Percentiles rank a stretch among this genome's conserved stretches.
Conservation (phyloP, 163 green algal genomes). For the Volvox carteri region DNA sequence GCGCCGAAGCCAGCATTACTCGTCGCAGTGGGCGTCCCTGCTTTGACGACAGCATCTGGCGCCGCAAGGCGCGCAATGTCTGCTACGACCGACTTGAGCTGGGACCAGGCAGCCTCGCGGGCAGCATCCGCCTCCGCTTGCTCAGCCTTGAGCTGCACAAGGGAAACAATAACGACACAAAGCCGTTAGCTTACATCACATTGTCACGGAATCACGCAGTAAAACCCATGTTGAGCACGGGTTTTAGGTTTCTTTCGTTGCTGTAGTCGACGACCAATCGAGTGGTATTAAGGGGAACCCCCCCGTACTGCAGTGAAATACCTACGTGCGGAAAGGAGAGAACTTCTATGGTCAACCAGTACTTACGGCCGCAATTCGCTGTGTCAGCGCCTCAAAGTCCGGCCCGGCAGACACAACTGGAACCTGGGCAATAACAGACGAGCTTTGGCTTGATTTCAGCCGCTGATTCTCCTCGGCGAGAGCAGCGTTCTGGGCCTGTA, state of each 20-base stretch:
- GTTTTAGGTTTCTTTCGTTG: too few species aligned
- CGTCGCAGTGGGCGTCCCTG: slow-evolving; percentile 13
- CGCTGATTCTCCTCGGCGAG: slow-evolving; percentile 30
- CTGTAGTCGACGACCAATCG: too few species aligned
- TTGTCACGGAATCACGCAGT: too few species aligned
- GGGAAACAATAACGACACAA: background rate
- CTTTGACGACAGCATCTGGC: slow-evolving; percentile 16
- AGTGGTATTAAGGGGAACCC: too few species aligned
- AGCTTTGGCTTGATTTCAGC: background rate
- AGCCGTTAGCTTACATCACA: too few species aligned
- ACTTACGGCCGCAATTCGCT: slow-evolving; percentile 16
- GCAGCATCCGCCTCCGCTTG: slow-evolving; percentile 54
- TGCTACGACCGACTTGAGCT: slow-evolving; percentile 51
- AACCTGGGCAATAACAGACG: background rate
- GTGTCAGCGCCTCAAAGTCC: slow-evolving; percentile 2
- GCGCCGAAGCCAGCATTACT: background rate
- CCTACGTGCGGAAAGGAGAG: too few species aligned
- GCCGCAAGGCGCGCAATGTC: slow-evolving; percentile 56
- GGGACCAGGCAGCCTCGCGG: slow-evolving; percentile 50
- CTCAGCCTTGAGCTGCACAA: slow-evolving; percentile 50
- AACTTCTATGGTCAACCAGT: too few species aligned
- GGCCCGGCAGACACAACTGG: background rate
- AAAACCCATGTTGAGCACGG: too few species aligned
- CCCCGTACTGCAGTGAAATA: too few species aligned
- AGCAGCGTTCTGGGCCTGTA: background rate